Conservation (phyloP, 176 grass and related monocot species). For the Cocos nucifera region DNA sequence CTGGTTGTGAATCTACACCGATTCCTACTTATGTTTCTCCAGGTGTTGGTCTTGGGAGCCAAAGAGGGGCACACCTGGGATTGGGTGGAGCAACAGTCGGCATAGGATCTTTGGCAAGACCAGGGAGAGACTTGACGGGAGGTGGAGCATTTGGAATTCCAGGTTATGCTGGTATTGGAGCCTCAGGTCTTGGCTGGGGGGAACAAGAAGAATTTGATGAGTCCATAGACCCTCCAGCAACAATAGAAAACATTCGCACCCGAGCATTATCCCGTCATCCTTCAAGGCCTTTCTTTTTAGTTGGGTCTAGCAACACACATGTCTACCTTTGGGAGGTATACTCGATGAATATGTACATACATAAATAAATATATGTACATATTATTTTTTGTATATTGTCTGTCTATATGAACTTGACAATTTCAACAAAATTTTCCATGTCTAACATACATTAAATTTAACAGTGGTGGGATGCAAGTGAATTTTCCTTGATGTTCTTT, state of each 20-base stretch:
- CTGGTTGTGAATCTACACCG: conserved; percentile 75
- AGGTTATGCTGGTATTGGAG: conserved; percentile 76
- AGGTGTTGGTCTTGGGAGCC: conserved; percentile 46
- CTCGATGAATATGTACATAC: neutral
- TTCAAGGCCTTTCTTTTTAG: conserved; percentile 32
- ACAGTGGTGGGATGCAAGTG: no score
- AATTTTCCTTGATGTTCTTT: no score
- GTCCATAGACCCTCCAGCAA: conserved; percentile 30
- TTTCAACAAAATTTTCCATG: no score
- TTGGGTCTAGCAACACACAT: conserved; percentile 47
- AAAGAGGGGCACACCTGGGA: conserved; percentile 48
- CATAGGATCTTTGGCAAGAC: conserved; percentile 57
- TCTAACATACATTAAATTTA: no score
- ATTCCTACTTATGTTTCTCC: conserved; percentile 60
- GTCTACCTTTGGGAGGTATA: conserved; percentile 38
- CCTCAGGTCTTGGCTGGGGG: conserved; percentile 31
- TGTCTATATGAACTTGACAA: no score
- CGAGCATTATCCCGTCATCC: conserved; percentile 30
- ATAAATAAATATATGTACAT: no score
- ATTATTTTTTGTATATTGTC: no score
- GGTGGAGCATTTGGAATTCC: conserved; percentile 95
- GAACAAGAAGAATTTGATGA: conserved; percentile 37
- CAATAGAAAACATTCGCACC: conserved; percentile 33
- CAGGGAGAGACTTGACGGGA: conserved; percentile 77
- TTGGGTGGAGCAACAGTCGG: conserved; percentile 46